Base-by-base conservation (phyloP, 2,329 filamentous ascomycete species). In the Ilyonectria destructans region DNA sequence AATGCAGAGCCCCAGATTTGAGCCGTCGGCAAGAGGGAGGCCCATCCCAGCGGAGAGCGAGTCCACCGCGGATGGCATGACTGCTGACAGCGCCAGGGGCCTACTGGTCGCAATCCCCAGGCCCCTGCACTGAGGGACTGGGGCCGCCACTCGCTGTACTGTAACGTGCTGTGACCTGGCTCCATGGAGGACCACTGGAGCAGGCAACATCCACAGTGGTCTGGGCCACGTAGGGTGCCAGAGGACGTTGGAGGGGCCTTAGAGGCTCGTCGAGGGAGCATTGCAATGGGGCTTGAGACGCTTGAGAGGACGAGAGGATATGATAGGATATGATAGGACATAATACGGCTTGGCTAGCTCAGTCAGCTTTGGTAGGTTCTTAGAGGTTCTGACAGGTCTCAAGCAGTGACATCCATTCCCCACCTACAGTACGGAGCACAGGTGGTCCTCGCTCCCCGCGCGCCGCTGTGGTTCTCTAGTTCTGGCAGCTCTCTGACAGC, bases 11-110 rank as follows among this genome's bases (percentile, higher is more conserved):
- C 31, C 51, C 51, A 54, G 51, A 23, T 15, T n/a, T 51, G 4
- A 55, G 46, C 46, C 58, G 37, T 29, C 54, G 46, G 46, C 52
- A 57, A 57, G 29, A 26, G 35, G 52, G 52, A 54, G 58, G 23
- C 5, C 64, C 35, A 58, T 67, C 31, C 46, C 52, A 51, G 52
- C 49, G 62, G 57, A 58, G 64, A 56, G 64, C 33, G 6, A 54
- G 58, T 21, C 58, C 58, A 61, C 52, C 43, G 13, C 17, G 43
- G 43, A 66, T 66, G 63, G 56, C 52, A 58, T 67, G 64, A 62
- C 21, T 43, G 57, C 51, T 49, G 52, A 37, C 63, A 55, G 31
- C 56, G 21, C 54, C 46, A 45, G 61, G 55, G 54, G 17, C 23
- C 13, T 13, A 29, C 26, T 45, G n/a, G 37, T 40, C 43, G 54